phyloP scores from a whole-genome alignment of 2,329 filamentous ascomycete species.

The Neonectria coccinea region DNA sequence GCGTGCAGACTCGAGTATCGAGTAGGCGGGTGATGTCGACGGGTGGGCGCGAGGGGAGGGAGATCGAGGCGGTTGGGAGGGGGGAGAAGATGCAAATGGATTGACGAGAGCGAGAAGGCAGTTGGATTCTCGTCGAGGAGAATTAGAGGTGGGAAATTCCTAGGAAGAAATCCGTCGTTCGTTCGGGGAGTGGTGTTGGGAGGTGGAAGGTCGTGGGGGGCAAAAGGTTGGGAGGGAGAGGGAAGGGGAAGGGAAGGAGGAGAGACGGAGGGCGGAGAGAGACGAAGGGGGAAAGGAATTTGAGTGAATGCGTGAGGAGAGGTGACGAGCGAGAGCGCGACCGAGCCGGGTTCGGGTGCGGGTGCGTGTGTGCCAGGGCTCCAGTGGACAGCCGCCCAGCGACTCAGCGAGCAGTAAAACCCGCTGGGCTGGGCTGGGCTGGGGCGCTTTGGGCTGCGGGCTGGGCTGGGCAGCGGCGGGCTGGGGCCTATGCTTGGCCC shows the following conservation, averaged over 20 bases:
- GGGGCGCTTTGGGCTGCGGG: constrained; percentile 9
- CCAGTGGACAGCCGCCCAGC: not conserved
- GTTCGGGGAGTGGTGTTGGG: constrained; percentile 24
- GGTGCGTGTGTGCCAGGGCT: constrained; percentile 17
- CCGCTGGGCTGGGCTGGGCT: constrained; percentile 6
- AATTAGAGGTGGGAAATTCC: constrained; percentile 10
- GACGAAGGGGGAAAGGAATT: constrained; percentile 43
- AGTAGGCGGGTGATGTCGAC: constrained; percentile 29
- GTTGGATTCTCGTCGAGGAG: constrained; percentile 18
- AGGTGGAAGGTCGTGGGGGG: constrained; percentile 36
- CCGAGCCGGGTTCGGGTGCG: constrained; percentile 14
- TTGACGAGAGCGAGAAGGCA: constrained; percentile 12
- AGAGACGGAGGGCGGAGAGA: constrained; percentile 30
- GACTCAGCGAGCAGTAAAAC: constrained; percentile 1
- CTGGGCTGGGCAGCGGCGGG: constrained; percentile 3
- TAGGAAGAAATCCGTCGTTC: constrained; percentile 10
- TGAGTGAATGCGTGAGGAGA: constrained; percentile 26
- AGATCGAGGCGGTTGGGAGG: constrained; percentile 21
- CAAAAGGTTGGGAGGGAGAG: constrained; percentile 32
- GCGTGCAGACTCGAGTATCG: constrained; percentile 34
- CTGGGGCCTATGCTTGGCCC: constrained; percentile 1
- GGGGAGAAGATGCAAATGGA: constrained; percentile 8
- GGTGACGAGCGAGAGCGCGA: not conserved
- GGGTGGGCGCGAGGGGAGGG: constrained; percentile 3
- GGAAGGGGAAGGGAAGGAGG: constrained; percentile 35